Evolutionary conservation across 768 basidiomycete species (phyloP).

Genomic region (Lactarius tabidus): DNA sequence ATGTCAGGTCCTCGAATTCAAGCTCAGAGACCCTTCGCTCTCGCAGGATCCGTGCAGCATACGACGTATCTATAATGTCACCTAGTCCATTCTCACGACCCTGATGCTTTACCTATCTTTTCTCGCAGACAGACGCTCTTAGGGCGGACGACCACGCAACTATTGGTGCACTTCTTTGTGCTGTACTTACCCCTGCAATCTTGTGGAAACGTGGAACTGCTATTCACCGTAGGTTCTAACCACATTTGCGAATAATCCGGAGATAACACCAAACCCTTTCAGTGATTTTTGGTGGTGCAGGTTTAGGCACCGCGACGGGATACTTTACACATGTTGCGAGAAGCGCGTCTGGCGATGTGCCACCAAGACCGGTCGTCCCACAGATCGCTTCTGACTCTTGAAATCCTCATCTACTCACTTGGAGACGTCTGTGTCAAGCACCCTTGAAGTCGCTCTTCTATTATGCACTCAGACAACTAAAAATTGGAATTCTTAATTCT

Average conservation of each 20-base stretch:
- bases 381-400: constrained; percentile 28
- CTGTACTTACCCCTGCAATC: constrained; percentile 61
- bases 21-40: constrained; percentile 46
- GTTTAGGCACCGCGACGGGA: constrained; percentile 60
- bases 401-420: background rate
- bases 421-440: constrained; percentile 2
- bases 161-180: constrained; percentile 63
- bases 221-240: constrained; percentile 49
- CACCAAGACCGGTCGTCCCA: constrained; percentile 38
- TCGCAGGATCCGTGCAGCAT: constrained; percentile 48
- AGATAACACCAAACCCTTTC: constrained; percentile 7
- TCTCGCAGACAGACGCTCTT: constrained; percentile 49
- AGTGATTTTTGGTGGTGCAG: constrained; percentile 73
- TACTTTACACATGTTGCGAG: constrained; percentile 53
- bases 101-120: constrained; percentile 1
- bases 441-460: background rate
- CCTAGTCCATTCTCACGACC: background rate
- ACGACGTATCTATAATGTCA: constrained; percentile 48
- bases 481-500: constrained; percentile 30
- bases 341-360: constrained; percentile 50
- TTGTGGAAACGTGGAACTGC: constrained; percentile 66
- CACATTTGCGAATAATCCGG: background rate
- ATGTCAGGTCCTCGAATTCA: constrained; percentile 54
- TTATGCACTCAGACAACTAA: constrained; percentile 4
- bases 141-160: constrained; percentile 72